Base-by-base conservation (phyloP, 495 filamentous ascomycete genomes). In the Tetracladium marchalianum region DNA sequence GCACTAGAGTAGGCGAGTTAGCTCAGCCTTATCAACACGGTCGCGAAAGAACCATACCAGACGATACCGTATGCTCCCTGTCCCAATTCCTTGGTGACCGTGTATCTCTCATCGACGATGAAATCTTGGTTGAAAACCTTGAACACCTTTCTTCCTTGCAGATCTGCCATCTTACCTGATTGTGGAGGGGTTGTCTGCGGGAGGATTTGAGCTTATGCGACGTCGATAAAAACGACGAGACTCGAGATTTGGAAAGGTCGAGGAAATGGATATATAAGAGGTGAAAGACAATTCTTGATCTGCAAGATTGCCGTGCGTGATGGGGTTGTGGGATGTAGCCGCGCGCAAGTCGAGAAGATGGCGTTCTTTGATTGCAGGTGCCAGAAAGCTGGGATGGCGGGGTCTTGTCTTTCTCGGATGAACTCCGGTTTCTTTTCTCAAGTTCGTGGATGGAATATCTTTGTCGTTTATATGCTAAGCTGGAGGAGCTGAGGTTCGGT, bases 71-170 rank as follows among this genome's bases (percentile, higher is more conserved):
- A 98, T 49, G 92, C 93, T 51, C 92, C 92, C 62, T 98, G 92
- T 18, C 93, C 92, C 35, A 98, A 75, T 70, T 98, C 92, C 75
- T 98, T 98, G 44, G 90, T 98, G 51, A 98, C 92, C 61, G 84
- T 94, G 70, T 98, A 98, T 42, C 93, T 78, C 67, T 97, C 90
- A 62, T 95, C 93, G 51, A 98, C 92, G 53, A 96, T 84, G 60
- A 98, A 98, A 71, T 98, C 92, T 65, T 98, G 92, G 76, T 96
- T 96, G 72, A 98, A 98, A 60, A 97, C 92, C 83, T 97, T 97
- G 78, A 97, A 98, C 13, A 60, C 51, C 45, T 56, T 60, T 48
- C 53, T 51, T 31, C 57, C 54, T 12, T 31, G 41, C 10, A 55
- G 41, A 33, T 55, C 52, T 39, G 56, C 46, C 56, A 59, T 59